Evolutionary conservation across 2,329 filamentous ascomycete species (phyloP), one percentile per base, ranked within the genome.

Genomic region (Ophioceras dolichostomum): DNA sequence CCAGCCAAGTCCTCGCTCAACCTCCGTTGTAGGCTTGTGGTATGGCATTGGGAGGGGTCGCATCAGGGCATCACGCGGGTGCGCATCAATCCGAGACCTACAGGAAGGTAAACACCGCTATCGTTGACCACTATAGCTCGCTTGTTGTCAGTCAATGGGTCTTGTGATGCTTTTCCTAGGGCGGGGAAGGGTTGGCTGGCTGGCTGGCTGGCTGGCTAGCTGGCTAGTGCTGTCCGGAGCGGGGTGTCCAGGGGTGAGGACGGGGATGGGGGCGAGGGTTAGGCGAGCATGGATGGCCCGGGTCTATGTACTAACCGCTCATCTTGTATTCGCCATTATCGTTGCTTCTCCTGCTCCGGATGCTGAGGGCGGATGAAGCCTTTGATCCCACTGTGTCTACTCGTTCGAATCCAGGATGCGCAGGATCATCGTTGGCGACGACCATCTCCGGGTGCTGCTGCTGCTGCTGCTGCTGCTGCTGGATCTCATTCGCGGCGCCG

Each of bases 81-180:
- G 4, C 18, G 12, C 9, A 13, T 26, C 22, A 26, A 12, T 26
- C 22, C 12, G 22, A 26, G 41, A 50, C 75, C 61, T 77, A 91
- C 86, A 49, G 89, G 89, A 47, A 96, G 74, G 62, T 94, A 96
- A 43, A 94, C 83, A 47, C 89, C 89, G 57, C 83, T 93, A 60
- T 94, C 88, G 55, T 94, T 93, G 58, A 96, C 91, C 46, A 95
- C 89, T 95, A 56, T 43, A 40, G 30, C 34, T 30, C 24, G 21
- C 33, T 22, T 26, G 29, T 36, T 50, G 47, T 43, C 19, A 35
- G 36, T 39, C 39, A 37, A 39, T 28, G 21, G 12, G 19, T 22
- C 7, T 22, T 10, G n/a, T 14, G 16, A 8, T 18, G 14, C 26
- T 28, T 18, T 14, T 29, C 17, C 13, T 17, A 10, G 34, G 9